Conservation (phyloP, 768 basidiomycete species). For the Tylopilus rubrobrunneus region DNA sequence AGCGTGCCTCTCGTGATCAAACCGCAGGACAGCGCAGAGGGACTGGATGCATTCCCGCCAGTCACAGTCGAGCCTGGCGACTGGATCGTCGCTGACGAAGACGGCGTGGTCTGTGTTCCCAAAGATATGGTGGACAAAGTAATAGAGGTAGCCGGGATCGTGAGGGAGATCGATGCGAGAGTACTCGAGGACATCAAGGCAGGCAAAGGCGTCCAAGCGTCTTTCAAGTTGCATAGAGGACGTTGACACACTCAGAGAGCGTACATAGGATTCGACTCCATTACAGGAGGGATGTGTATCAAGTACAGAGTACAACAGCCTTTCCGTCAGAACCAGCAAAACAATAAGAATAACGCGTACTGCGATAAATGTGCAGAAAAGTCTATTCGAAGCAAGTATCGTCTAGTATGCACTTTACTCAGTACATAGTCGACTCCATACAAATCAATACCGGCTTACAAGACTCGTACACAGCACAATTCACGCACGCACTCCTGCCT, state of each 20-base stretch:
- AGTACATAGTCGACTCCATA: not conserved
- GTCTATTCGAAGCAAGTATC: slow-evolving; percentile 7
- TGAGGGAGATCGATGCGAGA: slow-evolving; percentile 60
- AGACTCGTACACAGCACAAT: not conserved
- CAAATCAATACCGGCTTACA: slow-evolving; percentile 1
- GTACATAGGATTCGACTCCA: not conserved
- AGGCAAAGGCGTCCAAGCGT: slow-evolving; percentile 69
- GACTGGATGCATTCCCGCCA: slow-evolving; percentile 43
- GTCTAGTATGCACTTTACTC: not conserved
- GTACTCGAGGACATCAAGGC: slow-evolving; percentile 73
- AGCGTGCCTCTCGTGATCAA: slow-evolving; percentile 59
- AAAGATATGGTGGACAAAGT: slow-evolving; percentile 50
- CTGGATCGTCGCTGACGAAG: slow-evolving; percentile 80
- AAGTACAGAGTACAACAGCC: slow-evolving; percentile 17
- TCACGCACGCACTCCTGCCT: slow-evolving; percentile 36
- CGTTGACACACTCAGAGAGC: slow-evolving; percentile 20
- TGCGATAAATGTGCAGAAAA: not conserved
- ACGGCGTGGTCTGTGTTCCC: slow-evolving; percentile 86
- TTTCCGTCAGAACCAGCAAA: slow-evolving; percentile 18
- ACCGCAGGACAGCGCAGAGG: slow-evolving; percentile 28
- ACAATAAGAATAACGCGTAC: slow-evolving; percentile 13
- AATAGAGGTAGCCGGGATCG: slow-evolving; percentile 51
- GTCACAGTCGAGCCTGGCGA: slow-evolving; percentile 70
- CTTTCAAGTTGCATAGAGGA: slow-evolving; percentile 77
- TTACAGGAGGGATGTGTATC: slow-evolving; percentile 10